Conservation (phyloP, 2,329 filamentous ascomycete genomes). For the Calonectria multiphialidica region DNA sequence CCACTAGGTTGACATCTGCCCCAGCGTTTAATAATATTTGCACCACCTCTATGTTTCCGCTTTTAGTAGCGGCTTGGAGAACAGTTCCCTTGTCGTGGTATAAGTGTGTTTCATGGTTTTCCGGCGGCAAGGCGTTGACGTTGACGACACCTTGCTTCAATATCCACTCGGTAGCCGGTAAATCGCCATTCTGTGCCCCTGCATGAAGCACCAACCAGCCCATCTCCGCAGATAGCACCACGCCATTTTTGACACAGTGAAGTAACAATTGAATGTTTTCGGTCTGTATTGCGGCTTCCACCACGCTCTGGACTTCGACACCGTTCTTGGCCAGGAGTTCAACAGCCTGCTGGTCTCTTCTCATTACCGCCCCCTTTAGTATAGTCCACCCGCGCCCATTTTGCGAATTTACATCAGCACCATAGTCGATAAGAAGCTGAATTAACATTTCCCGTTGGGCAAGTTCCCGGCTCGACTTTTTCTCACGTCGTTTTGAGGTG, state of each 20-base stretch:
- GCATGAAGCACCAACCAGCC: not conserved
- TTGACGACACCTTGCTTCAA: not conserved
- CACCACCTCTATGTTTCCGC: not conserved
- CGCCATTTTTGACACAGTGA: not conserved
- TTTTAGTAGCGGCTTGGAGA: not conserved
- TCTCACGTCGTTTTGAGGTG: rapidly evolving
- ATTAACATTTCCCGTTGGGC: not conserved
- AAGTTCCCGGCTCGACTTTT: too few species aligned
- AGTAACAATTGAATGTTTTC: not conserved
- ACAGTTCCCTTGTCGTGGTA: not conserved
- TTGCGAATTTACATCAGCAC: not conserved
- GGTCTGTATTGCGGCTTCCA: not conserved
- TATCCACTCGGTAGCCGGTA: not conserved
- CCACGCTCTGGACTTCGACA: not conserved
- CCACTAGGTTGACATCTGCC: not conserved
- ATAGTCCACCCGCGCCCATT: not conserved
- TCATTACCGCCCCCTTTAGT: not conserved
- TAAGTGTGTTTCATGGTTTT: rapidly evolving
- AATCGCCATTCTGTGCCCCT: not conserved
- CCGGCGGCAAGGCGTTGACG: not conserved
- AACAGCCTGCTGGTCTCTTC: not conserved
- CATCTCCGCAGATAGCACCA: not conserved
- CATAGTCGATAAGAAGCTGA: not conserved
- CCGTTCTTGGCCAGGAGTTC: not conserved
- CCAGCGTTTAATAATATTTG: not conserved